phyloP scores from a whole-genome alignment of 768 basidiomycete genomes.

The Mycena epipterygia region DNA sequence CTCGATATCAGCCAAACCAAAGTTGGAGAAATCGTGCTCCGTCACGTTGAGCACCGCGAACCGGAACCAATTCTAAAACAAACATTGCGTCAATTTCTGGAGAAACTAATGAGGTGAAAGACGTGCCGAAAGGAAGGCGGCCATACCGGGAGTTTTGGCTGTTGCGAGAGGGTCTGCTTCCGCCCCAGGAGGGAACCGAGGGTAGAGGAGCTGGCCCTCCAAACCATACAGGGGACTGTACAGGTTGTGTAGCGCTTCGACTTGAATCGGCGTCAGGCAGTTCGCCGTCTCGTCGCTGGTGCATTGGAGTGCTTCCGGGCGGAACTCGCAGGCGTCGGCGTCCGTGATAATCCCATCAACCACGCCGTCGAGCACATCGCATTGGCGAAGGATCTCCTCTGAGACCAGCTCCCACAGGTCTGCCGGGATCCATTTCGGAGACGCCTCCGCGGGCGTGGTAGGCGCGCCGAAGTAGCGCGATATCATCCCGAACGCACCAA shows the following conservation, averaged over 20 bases:
- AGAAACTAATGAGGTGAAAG: neutral
- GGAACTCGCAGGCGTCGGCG: too few species aligned
- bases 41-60: slow-evolving; percentile 24
- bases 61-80: neutral
- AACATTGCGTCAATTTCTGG: neutral
- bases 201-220: too few species aligned
- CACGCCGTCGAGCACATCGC: neutral
- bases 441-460: neutral
- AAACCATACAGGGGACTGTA: too few species aligned
- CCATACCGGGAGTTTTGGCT: too few species aligned
- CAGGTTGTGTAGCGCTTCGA: too few species aligned
- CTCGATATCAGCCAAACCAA: neutral
- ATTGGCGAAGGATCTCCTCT: neutral
- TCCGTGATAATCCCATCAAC: too few species aligned
- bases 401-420: neutral
- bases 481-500: neutral
- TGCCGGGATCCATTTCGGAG: neutral
- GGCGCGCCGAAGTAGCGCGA: slow-evolving; percentile 1
- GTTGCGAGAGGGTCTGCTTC: too few species aligned
- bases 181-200: too few species aligned
- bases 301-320: too few species aligned
- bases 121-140: neutral
- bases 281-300: too few species aligned
- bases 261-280: too few species aligned
- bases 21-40: slow-evolving; percentile 4